phyloP scores from a whole-genome alignment of 164 flowering plant genomes.

The Nymphaea colorata region DNA sequence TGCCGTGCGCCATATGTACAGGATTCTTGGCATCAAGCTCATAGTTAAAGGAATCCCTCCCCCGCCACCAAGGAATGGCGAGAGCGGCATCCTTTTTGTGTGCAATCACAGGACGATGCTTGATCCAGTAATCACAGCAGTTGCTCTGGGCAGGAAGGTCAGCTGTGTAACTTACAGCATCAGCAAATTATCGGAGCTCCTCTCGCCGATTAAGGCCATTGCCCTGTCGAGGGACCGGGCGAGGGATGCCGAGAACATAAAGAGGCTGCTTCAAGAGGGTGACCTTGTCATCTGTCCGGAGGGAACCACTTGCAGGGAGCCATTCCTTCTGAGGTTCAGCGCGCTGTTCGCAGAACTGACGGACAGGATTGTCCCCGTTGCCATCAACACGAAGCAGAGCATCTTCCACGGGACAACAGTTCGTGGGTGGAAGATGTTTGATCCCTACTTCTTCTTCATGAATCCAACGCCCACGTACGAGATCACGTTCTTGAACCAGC shows the following conservation, averaged over 20 bases:
- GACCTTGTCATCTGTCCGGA: constrained; percentile 80
- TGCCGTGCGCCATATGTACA: constrained; percentile 37
- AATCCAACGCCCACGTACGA: constrained; percentile 69
- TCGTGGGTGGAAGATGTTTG: constrained; percentile 53
- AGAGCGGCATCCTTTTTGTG: constrained; percentile 33
- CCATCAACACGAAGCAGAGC: constrained; percentile 55
- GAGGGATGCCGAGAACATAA: constrained; percentile 53
- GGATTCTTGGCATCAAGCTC: constrained; percentile 48
- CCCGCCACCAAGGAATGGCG: constrained; percentile 50
- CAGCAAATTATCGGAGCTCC: constrained; percentile 55
- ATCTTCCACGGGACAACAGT: constrained; percentile 60
- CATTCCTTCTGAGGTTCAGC: constrained; percentile 63
- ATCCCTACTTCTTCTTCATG: constrained; percentile 79
- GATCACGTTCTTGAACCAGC: constrained; percentile 59
- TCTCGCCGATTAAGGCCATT: constrained; percentile 69
- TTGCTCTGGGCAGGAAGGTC: constrained; percentile 53
- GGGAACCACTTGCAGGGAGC: constrained; percentile 80
- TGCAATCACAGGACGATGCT: constrained; percentile 44
- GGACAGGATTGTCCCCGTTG: constrained; percentile 78
- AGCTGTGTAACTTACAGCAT: constrained; percentile 81
- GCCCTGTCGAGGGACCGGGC: constrained; percentile 62
- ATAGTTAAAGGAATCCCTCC: constrained; percentile 65
- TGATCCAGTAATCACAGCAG: constrained; percentile 63
- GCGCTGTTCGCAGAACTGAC: constrained; percentile 77
- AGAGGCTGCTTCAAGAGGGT: constrained; percentile 50